Evolutionary conservation across 2,329 filamentous ascomycete genomes (phyloP).

Genomic region (Venturia pyrina): DNA sequence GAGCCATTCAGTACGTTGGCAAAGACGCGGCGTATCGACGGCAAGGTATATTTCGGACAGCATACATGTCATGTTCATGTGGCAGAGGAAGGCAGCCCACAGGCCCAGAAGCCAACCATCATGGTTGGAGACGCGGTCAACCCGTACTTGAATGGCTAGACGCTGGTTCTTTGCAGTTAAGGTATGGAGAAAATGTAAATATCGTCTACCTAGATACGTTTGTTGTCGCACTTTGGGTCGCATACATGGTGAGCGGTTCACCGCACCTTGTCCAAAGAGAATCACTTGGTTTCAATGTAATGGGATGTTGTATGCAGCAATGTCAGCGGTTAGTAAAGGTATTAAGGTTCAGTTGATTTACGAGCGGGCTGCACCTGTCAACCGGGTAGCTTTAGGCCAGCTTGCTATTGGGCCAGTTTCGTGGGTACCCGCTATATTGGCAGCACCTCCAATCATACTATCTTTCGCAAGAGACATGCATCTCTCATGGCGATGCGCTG

Average conservation of each 20-base stretch:
- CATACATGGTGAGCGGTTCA: background rate
- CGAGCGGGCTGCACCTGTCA: background rate
- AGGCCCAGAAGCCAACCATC: constrained; percentile 28
- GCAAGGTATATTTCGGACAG: constrained; percentile 81
- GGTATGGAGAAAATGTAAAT: background rate
- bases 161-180: background rate
- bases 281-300: background rate
- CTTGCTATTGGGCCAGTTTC: background rate
- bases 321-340: background rate
- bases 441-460: constrained; percentile 4
- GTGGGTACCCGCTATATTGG: background rate
- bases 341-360: background rate
- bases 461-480: background rate
- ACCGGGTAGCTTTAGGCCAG: background rate
- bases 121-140: constrained; percentile 25
- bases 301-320: background rate
- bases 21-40: constrained; percentile 73
- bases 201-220: background rate
- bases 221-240: background rate
- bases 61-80: constrained; percentile 47
- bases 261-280: background rate
- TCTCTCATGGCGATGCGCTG: constrained; percentile 4
- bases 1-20: constrained; percentile 84
- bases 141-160: constrained; percentile 3
- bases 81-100: constrained; percentile 16